A percentile compares a stretch with the other conserved stretches of the same genome.
Conservation (phyloP, 129 eudicot genomes). For the Arctium minus region DNA sequence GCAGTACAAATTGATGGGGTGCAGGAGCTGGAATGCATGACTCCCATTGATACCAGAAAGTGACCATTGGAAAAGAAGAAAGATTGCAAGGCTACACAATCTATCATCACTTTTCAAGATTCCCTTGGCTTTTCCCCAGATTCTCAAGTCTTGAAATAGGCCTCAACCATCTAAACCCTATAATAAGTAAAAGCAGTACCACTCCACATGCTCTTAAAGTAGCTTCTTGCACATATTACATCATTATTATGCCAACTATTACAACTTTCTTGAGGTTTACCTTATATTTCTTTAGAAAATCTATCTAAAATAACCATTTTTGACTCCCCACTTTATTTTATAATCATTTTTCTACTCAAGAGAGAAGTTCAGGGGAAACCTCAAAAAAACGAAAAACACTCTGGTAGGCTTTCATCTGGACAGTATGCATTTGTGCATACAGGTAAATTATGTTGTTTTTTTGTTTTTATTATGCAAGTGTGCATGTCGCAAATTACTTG, state of each 20-base stretch:
- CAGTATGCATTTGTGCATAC: too few relatives aligned
- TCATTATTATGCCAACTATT: not conserved
- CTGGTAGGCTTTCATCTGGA: too few relatives aligned
- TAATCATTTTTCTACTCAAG: too few relatives aligned
- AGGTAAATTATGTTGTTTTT: too few relatives aligned
- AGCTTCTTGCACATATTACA: not conserved
- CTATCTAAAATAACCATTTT: too few relatives aligned
- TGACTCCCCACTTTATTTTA: too few relatives aligned
- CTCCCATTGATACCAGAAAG: not conserved
- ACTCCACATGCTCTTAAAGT: not conserved
- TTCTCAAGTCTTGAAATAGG: slow-evolving; percentile 13
- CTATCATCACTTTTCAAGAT: slow-evolving; percentile 16
- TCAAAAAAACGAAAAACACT: too few relatives aligned
- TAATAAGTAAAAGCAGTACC: slow-evolving; percentile 18
- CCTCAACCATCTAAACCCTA: slow-evolving; percentile 9
- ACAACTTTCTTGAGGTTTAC: not conserved
- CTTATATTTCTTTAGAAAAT: not conserved
- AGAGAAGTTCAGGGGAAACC: too few relatives aligned
- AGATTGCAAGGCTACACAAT: slow-evolving; percentile 26
- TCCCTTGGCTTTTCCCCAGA: slow-evolving; percentile 2
- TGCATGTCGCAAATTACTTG: too few relatives aligned
- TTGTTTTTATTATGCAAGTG: too few relatives aligned
- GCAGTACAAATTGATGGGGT: not conserved
- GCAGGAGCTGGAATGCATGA: not conserved
- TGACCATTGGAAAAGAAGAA: slow-evolving; percentile 26